phyloP scores from a whole-genome alignment of 371 early-diverging fungal genomes.

The Mycotypha africana region DNA sequence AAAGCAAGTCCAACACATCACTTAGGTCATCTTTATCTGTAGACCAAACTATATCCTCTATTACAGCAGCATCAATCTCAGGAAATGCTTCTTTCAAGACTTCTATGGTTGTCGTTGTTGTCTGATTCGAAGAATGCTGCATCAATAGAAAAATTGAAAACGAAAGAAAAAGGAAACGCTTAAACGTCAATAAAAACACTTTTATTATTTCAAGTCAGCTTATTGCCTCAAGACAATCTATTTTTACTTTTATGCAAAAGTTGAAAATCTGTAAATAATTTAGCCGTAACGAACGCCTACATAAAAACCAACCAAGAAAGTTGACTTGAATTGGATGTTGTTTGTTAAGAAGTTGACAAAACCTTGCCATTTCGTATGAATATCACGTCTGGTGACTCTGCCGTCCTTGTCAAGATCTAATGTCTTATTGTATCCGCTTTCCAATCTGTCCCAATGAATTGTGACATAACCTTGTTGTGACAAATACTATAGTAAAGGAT shows the following conservation, averaged over 20 bases:
- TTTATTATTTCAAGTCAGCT: background rate
- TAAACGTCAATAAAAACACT: background rate
- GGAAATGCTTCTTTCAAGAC: slow-evolving; percentile 19
- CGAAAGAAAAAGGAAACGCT: slow-evolving; percentile 1
- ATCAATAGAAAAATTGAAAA: background rate
- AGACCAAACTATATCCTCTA: slow-evolving; percentile 6
- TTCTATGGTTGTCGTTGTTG: background rate
- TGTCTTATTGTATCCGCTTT: slow-evolving; percentile 23
- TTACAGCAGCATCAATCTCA: background rate
- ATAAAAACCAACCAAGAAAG: slow-evolving; percentile 48
- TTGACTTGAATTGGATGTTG: slow-evolving; percentile 57
- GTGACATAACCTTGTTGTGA: slow-evolving; percentile 48
- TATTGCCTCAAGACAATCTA: too few relatives aligned
- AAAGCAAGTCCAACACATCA: slow-evolving; percentile 13
- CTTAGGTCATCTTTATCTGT: slow-evolving; percentile 8
- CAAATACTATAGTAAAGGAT: slow-evolving; percentile 28
- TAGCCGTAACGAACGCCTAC: slow-evolving; percentile 51
- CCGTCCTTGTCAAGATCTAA: slow-evolving; percentile 52
- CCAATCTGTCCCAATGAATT: slow-evolving; percentile 53
- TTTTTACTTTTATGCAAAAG: too few relatives aligned
- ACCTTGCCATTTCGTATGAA: slow-evolving; percentile 33
- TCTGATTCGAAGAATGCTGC: too few relatives aligned
- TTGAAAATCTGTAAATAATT: too few relatives aligned
- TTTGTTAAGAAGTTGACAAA: slow-evolving; percentile 47
- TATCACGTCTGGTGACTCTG: slow-evolving; percentile 38